Evolutionary conservation across 345 rosid genomes (phyloP).

Genomic region (Firmiana major): DNA sequence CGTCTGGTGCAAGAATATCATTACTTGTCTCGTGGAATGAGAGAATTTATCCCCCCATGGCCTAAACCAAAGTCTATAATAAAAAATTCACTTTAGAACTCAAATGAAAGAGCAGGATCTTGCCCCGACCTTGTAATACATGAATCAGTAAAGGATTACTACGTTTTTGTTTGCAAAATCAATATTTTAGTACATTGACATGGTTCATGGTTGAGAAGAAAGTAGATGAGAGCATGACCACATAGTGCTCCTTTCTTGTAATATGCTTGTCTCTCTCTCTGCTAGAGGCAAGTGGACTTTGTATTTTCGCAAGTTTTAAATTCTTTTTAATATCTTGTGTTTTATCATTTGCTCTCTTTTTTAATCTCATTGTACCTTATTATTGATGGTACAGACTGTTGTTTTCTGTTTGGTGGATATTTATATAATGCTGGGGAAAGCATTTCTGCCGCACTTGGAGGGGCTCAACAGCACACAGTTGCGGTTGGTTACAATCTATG

Average conservation of each 20-base stretch:
- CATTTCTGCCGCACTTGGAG: slow-evolving; percentile 90
- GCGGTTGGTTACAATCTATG: slow-evolving; percentile 89
- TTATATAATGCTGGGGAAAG: slow-evolving; percentile 94
- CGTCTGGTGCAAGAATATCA: neutral
- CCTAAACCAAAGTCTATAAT: neutral
- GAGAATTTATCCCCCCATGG: no score
- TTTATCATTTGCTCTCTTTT: neutral
- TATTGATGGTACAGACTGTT: slow-evolving; percentile 62
- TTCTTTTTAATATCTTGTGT: neutral
- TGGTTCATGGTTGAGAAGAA: neutral
- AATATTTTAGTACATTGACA: neutral
- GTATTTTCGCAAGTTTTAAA: neutral
- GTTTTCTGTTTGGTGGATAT: slow-evolving; percentile 99
- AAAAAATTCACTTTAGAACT: neutral
- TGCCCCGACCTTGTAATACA: neutral
- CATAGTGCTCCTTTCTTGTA: neutral
- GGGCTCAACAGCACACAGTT: slow-evolving; percentile 87
- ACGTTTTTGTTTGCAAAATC: neutral
- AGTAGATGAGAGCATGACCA: neutral
- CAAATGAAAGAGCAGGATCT: neutral
- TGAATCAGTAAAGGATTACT: neutral
- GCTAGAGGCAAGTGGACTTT: neutral
- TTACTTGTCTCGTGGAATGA: neutral
- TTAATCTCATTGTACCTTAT: neutral
- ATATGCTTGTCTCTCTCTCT: neutral